phyloP scores from a whole-genome alignment of 495 filamentous ascomycete species.

The Xeromyces bisporus region DNA sequence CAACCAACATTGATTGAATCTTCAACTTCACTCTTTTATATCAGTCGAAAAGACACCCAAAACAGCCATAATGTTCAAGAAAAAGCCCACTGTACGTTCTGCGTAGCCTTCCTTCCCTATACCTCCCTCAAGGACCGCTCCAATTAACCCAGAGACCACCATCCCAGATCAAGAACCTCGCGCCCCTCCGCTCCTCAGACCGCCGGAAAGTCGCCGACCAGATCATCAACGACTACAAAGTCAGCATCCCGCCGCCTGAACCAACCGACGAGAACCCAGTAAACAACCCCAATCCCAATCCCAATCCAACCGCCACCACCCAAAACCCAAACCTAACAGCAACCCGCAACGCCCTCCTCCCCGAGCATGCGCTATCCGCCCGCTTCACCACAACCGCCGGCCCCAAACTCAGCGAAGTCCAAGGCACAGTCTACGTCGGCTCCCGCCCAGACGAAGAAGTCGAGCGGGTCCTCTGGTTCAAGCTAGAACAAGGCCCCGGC shows the following conservation, averaged over 20 bases:
- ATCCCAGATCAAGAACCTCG: constrained; percentile 47
- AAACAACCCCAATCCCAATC: constrained; percentile 16
- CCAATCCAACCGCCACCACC: constrained; percentile 16
- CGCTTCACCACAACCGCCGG: constrained; percentile 55
- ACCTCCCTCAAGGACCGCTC: too few relatives aligned
- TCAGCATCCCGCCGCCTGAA: constrained; percentile 25
- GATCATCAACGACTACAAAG: constrained; percentile 46
- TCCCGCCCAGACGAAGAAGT: constrained; percentile 36
- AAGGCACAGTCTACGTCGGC: constrained; percentile 51
- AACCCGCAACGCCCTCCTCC: constrained; percentile 45
- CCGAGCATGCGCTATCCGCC: constrained; percentile 45
- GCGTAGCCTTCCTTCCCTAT: constrained; percentile 1
- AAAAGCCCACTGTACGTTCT: constrained; percentile 47
- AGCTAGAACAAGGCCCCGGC: constrained; percentile 40
- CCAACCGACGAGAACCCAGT: constrained; percentile 19
- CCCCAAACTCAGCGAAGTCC: constrained; percentile 44
- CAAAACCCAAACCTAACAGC: constrained; percentile 28
- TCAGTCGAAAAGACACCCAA: too few relatives aligned
- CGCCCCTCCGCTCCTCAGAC: constrained; percentile 54
- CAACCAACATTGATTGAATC: too few relatives aligned
- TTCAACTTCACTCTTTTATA: too few relatives aligned
- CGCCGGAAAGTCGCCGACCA: constrained; percentile 52
- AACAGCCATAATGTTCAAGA: constrained; percentile 60
- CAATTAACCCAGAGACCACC: too few relatives aligned
- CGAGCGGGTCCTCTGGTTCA: constrained; percentile 55